Base-by-base conservation (phyloP, 2,329 filamentous ascomycete species). In the Exophiala sideris region DNA sequence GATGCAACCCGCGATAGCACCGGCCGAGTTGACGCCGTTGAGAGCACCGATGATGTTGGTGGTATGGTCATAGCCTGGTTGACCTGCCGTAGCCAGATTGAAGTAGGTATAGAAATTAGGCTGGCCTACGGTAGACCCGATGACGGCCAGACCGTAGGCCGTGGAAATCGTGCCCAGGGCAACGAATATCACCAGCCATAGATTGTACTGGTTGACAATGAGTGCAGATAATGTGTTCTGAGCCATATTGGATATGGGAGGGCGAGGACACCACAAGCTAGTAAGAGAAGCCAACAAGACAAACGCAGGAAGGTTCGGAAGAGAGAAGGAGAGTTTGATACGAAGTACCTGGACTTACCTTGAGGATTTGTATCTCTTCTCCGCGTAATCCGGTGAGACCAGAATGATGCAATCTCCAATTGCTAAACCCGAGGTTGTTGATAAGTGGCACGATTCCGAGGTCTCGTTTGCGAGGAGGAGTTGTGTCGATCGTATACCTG, bases 61-160 rank as follows among this genome's bases (percentile, higher is more conserved):
- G 0, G 74, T 75, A 48, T 71, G 68, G 1, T 58, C 62, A 60
- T 76, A 76, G 18, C 71, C 72, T 3, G 72, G 69, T 49, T 71
- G 61, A 12, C 67, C 68, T 51, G 65, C 61, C 2, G 67, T 50
- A 3, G 71, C 70, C 10, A 77, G 65, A 24, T 70, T 60, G 50
- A 76, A 70, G 62, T 71, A 72, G 4, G 61, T 66, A 61, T 74
- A 76, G 66, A 76, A 76, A 40, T 66, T 70, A 5, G 74, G 73
- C 52, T 77, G 73, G 1, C 75, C 75, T 36, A 77, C 69, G 2
- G 73, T 76, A 5, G 72, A 73, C 7, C 70, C 68, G 38, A 77
- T 75, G 45, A 70, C 63, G 16, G 67, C 66, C 45, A 67, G 60
- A n/a, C 65, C 56, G 55, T 70, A 70, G 18, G 66, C 65, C 48